These are phyloP conservation scores for Colletotrichum higginsianum DNA, from an alignment of 2,329 filamentous ascomycete genomes.

Conservation along the genomic window DNA sequence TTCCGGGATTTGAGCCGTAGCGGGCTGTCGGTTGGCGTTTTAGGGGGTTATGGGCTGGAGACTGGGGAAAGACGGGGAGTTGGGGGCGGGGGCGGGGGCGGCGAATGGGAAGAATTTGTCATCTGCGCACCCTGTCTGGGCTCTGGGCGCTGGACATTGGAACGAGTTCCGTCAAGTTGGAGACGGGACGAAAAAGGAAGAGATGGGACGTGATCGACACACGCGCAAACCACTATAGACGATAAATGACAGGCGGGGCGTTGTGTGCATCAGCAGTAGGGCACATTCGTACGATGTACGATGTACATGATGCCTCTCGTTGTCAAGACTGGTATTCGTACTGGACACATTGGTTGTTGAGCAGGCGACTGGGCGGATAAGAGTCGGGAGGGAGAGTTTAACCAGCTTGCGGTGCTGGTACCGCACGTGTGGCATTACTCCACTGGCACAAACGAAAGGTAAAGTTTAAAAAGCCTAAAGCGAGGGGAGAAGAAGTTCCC, in stretches of 20 bases:
- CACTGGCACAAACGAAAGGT: not conserved
- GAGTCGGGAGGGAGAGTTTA: not conserved
- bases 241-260: not conserved
- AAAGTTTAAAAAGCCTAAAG: constrained; percentile 4
- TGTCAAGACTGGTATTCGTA: not conserved
- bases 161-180: not conserved
- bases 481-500: constrained; percentile 3
- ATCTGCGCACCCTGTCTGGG: not conserved
- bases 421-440: not conserved
- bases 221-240: not conserved
- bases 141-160: not conserved
- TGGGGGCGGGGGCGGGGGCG: not conserved
- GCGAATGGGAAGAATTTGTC: not conserved
- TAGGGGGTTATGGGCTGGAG: not conserved
- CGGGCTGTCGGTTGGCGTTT: not conserved
- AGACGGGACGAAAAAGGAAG: constrained; percentile 1
- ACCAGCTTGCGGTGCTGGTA: not conserved
- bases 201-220: not conserved
- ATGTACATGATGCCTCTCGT: not conserved
- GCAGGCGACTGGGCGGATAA: not conserved
- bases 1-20: not conserved
- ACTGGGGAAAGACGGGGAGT: not conserved
- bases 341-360: no score
- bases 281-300: not conserved
- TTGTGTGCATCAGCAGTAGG: not conserved